These are phyloP conservation scores for Penicillium soppii DNA, from an alignment of 495 filamentous ascomycete species.

Conservation along the genomic window DNA sequence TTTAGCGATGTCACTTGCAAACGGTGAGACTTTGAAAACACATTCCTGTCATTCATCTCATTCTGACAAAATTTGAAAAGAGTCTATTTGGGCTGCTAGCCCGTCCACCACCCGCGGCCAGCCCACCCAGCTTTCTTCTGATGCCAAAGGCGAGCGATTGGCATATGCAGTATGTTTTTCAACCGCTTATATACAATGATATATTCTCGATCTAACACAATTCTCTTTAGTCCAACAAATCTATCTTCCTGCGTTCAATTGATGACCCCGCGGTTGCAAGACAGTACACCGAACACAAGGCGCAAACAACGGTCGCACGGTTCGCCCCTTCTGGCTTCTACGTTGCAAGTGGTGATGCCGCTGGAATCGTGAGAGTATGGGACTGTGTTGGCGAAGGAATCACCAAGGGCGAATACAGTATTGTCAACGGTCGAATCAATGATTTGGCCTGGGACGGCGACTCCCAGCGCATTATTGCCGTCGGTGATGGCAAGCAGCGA, in stretches of 20 bases:
- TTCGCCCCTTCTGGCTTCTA: constrained; percentile 96
- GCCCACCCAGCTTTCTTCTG: constrained; percentile 85
- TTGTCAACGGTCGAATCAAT: constrained; percentile 92
- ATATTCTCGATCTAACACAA: constrained; percentile 12
- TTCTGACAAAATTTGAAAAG: constrained; percentile 37
- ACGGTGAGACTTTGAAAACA: constrained; percentile 26
- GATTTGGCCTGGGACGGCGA: constrained; percentile 98
- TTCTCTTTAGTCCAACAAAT: constrained; percentile 80
- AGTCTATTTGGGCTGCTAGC: constrained; percentile 69
- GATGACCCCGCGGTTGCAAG: constrained; percentile 78
- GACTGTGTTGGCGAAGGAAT: constrained; percentile 61
- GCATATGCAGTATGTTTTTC: constrained; percentile 77
- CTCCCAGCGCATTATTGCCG: constrained; percentile 91
- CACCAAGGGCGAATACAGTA: constrained; percentile 81
- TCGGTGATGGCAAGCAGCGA: constrained; percentile 90
- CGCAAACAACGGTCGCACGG: constrained; percentile 83
- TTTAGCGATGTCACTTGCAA: constrained; percentile 44
- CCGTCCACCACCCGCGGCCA: constrained; percentile 84
- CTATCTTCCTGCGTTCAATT: constrained; percentile 89
- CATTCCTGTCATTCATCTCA: not conserved
- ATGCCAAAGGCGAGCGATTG: constrained; percentile 88
- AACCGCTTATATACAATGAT: not conserved
- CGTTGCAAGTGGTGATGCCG: constrained; percentile 87
- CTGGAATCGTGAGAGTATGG: constrained; percentile 86
- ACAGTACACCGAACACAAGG: constrained; percentile 89